Conservation (phyloP, 345 rosid species). For the Sonneratia caseolaris region DNA sequence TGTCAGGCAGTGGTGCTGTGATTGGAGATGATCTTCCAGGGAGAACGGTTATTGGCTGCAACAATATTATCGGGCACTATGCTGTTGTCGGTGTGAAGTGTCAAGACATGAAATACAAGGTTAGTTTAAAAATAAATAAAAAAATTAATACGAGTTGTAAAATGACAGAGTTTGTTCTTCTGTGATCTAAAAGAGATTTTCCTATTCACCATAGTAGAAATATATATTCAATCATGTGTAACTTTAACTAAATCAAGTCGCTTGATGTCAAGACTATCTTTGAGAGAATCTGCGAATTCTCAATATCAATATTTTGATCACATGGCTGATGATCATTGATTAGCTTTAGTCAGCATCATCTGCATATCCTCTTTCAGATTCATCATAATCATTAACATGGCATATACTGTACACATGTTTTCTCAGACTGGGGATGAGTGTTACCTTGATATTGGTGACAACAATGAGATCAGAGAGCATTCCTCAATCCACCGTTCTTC, state of each 20-base stretch:
- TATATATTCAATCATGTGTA: neutral
- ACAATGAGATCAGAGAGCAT: constrained; percentile 85
- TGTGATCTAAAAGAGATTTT: neutral
- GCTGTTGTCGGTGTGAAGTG: constrained; percentile 83
- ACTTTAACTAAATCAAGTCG: neutral
- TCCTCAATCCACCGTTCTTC: constrained; percentile 87
- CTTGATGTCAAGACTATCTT: neutral
- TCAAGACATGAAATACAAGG: constrained; percentile 91
- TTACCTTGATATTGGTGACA: constrained; percentile 65
- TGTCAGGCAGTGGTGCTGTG: constrained; percentile 82
- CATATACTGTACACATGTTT: neutral
- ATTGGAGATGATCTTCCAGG: constrained; percentile 93
- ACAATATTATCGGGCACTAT: constrained; percentile 69
- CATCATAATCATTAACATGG: neutral
- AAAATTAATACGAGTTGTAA: neutral
- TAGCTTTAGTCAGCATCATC: neutral
- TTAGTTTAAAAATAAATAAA: constrained; percentile 3
- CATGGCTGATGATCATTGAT: neutral
- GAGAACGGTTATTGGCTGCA: constrained; percentile 46
- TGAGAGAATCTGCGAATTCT: neutral
- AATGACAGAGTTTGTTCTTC: neutral
- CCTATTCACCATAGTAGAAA: neutral
- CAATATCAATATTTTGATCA: neutral
- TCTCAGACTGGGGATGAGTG: constrained; percentile 66
- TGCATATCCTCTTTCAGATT: neutral